Evolutionary conservation across 768 basidiomycete genomes (phyloP), one percentile per base, ranked within the genome.

Genomic region (Russula vinacea): DNA sequence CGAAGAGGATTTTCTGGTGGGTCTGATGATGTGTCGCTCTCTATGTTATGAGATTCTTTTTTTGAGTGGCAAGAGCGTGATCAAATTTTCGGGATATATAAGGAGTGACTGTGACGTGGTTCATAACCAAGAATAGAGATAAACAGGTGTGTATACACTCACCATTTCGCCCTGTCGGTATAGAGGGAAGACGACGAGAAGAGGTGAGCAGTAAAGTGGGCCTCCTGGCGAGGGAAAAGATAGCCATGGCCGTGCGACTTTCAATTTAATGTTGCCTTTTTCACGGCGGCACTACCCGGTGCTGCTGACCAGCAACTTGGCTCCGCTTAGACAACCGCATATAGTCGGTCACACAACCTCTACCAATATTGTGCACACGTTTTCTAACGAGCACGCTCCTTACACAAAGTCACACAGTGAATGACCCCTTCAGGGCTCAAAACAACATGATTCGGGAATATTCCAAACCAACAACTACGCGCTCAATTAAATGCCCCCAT

Each of bases 341-440:
- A 22, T n/a, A 45, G 45, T 45, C n/a, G 11, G 22, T 5, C n/a
- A 29, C 24, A 24, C 49, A 50, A 50, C 35, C 35, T 35, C n/a
- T 14, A 11, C 17, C 14, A 29, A 29, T 37, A 24, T 11, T 42
- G 32, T n/a, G 42, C 24, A 11, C 49, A 37, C 19, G 2, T 33
- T 40, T 52, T 35, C 11, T 13, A 11, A 22, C n/a, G 7, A 33
- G 24, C 44, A 40, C 24, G n/a, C 16, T 54, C 37, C 52, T 40
- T 55, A 35, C 35, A 35, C 24, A 26, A 10, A 5, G 29, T 61
- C 64, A 60, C 59, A 65, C 64, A 40, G 39, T 10, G 16, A 61
- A 61, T 61, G 64, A 65, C 64, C 64, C 64, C 64, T 61, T 65
- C 60, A 65, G 64, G 64, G 64, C 50, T 44, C 24, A 24, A 65